phyloP scores from a whole-genome alignment of 2,329 filamentous ascomycete genomes.

The Colletotrichum orbiculare region DNA sequence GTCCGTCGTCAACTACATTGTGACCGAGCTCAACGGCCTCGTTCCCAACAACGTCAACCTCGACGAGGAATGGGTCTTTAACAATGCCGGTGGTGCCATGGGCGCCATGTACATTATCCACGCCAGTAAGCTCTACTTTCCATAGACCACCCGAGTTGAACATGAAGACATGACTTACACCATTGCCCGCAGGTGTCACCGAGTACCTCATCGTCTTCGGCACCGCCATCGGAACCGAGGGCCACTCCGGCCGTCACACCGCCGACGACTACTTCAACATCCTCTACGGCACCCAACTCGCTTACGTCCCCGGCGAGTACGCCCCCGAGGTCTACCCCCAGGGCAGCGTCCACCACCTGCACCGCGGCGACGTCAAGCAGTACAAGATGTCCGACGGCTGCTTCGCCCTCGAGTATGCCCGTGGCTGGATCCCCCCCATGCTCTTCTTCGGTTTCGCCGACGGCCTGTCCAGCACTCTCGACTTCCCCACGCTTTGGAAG shows the following conservation, averaged over 20 bases:
- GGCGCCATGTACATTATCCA: constrained; percentile 92
- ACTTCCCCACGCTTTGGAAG: constrained; percentile 85
- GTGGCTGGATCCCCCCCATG: constrained; percentile 94
- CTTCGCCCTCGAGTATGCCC: constrained; percentile 86
- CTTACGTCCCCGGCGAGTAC: constrained; percentile 77
- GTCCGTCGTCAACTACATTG: constrained; percentile 75
- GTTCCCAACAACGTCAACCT: constrained; percentile 69
- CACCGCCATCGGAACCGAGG: constrained; percentile 85
- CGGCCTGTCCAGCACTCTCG: constrained; percentile 81
- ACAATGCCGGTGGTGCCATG: constrained; percentile 93
- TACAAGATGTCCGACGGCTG: constrained; percentile 82
- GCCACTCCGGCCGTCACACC: constrained; percentile 88
- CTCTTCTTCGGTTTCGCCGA: constrained; percentile 90
- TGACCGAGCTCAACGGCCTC: constrained; percentile 71
- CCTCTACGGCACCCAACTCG: constrained; percentile 79
- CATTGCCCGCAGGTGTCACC: constrained; percentile 68
- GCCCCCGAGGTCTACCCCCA: constrained; percentile 76
- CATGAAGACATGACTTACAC: constrained; percentile 7
- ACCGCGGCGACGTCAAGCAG: constrained; percentile 79
- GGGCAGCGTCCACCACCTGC: constrained; percentile 78
- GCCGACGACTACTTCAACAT: constrained; percentile 97
- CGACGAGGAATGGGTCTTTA: constrained; percentile 88
- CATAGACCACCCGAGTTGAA: neutral
- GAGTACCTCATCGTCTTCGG: constrained; percentile 94
- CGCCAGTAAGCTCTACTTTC: constrained; percentile 68